Evolutionary conservation across 2,329 filamentous ascomycete species (phyloP).

Genomic region (Alternaria alternata): DNA sequence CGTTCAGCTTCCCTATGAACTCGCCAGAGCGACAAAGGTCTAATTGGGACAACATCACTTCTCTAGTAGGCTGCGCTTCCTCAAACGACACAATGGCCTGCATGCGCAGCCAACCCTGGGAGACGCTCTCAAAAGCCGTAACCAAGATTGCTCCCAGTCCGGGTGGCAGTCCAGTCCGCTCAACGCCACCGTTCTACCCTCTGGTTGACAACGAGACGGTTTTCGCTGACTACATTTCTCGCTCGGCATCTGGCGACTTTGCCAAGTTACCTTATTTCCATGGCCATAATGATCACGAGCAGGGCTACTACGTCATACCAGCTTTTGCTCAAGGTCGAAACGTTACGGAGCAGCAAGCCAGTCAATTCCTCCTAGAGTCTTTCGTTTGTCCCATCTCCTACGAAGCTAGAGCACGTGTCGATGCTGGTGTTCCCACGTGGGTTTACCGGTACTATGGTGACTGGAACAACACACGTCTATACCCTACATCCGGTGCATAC

Average conservation of each 20-base stretch:
- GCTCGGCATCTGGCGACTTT: slow-evolving; percentile 18
- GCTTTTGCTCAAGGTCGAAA: slow-evolving; percentile 29
- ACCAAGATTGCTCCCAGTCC: slow-evolving; percentile 25
- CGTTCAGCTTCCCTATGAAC: slow-evolving; percentile 29
- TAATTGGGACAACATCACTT: slow-evolving; percentile 28
- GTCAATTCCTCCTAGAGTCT: slow-evolving; percentile 23
- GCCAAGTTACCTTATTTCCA: slow-evolving; percentile 27
- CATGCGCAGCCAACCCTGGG: slow-evolving; percentile 25
- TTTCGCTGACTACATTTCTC: slow-evolving; percentile 31
- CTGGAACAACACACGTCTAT: slow-evolving; percentile 29
- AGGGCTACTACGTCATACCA: slow-evolving; percentile 31
- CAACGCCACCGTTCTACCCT: slow-evolving; percentile 27
- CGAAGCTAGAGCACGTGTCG: slow-evolving; percentile 17
- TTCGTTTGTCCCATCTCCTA: slow-evolving; percentile 27
- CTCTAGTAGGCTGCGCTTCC: slow-evolving; percentile 23
- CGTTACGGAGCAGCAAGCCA: slow-evolving; percentile 21
- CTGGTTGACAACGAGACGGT: slow-evolving; percentile 29
- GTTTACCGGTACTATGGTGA: slow-evolving; percentile 32
- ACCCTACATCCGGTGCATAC: slow-evolving; percentile 33
- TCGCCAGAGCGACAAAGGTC: slow-evolving; percentile 17
- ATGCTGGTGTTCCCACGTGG: slow-evolving; percentile 24
- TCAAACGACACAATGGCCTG: slow-evolving; percentile 21
- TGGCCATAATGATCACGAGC: slow-evolving; percentile 31
- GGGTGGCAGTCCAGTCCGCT: slow-evolving; percentile 25
- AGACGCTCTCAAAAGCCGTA: slow-evolving; percentile 17